phyloP scores from a whole-genome alignment of 2,329 filamentous ascomycete species.

The Basipetospora sp. region DNA sequence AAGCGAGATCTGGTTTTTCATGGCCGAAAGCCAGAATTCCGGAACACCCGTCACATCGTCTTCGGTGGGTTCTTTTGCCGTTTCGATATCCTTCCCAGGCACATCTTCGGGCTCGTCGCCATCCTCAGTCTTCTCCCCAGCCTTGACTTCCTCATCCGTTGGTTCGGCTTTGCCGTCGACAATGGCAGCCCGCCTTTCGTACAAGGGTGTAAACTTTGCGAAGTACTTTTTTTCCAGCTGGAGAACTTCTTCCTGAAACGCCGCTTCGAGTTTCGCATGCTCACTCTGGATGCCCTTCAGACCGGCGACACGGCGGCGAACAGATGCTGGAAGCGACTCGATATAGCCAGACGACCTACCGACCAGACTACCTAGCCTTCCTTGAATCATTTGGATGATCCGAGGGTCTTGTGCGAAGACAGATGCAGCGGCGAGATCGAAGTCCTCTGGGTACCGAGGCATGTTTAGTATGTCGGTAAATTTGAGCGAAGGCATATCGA shows the following conservation, averaged over 20 bases:
- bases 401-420: constrained; percentile 93
- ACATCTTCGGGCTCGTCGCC: constrained; percentile 41
- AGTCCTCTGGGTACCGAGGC: constrained; percentile 53
- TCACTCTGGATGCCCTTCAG: constrained; percentile 98
- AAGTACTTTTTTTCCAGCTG: constrained; percentile 99
- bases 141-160: constrained; percentile 70
- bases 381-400: constrained; percentile 94
- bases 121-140: constrained; percentile 67
- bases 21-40: constrained; percentile 98
- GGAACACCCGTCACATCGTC: constrained; percentile 64
- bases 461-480: constrained; percentile 3
- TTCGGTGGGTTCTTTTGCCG: constrained; percentile 32
- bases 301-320: constrained; percentile 85
- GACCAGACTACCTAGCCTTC: constrained; percentile 82
- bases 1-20: constrained; percentile 98
- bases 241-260: constrained; percentile 96
- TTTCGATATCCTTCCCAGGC: constrained; percentile 41
- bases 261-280: constrained; percentile 91
- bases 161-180: constrained; percentile 80
- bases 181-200: constrained; percentile 85
- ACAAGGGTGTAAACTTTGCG: constrained; percentile 92
- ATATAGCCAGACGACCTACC: constrained; percentile 95
- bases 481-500: neutral
- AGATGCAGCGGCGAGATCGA: constrained; percentile 77
- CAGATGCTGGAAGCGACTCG: constrained; percentile 77